A percentile compares a stretch with the other conserved stretches of the same genome.
These are phyloP conservation scores for Boechera retrofracta DNA, from an alignment of 345 rosid species.

Conservation along the genomic window DNA sequence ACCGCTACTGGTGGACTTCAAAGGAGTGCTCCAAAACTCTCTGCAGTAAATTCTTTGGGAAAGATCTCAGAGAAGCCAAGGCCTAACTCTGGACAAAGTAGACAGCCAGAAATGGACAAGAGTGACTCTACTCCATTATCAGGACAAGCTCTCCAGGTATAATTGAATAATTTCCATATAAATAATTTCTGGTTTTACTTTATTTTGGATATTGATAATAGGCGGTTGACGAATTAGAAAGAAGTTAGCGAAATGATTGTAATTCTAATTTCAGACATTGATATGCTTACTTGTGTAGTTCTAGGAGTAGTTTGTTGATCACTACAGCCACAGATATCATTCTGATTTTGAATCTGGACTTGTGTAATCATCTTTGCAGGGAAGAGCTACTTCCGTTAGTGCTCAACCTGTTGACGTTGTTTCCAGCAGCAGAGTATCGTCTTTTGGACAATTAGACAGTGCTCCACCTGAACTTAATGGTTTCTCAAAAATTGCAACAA, in stretches of 20 bases:
- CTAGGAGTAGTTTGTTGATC: slow-evolving; percentile 1
- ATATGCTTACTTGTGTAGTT: slow-evolving; percentile 7
- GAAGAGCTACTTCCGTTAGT: slow-evolving; percentile 58
- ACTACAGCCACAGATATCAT: background rate
- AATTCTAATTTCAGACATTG: background rate
- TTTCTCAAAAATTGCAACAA: slow-evolving; percentile 54
- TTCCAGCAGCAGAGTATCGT: slow-evolving; percentile 53
- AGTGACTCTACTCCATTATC: slow-evolving; percentile 45
- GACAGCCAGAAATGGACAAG: slow-evolving; percentile 49
- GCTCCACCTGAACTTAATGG: slow-evolving; percentile 48
- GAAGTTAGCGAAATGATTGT: background rate
- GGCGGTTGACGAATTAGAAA: background rate
- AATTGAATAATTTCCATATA: background rate
- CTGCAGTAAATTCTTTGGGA: slow-evolving; percentile 49
- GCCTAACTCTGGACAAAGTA: slow-evolving; percentile 54
- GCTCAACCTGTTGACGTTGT: slow-evolving; percentile 50
- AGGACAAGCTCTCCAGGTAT: slow-evolving; percentile 55
- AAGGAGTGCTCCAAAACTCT: slow-evolving; percentile 54
- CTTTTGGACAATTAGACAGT: slow-evolving; percentile 55
- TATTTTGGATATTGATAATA: background rate
- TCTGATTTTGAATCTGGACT: slow-evolving; percentile 29
- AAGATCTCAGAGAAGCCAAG: slow-evolving; percentile 54
- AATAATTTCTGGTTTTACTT: background rate
- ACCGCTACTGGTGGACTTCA: slow-evolving; percentile 56
- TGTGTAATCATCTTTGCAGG: slow-evolving; percentile 52